Conservation (phyloP, 2,329 filamentous ascomycete species). For the Microdochium trichocladiopsis region DNA sequence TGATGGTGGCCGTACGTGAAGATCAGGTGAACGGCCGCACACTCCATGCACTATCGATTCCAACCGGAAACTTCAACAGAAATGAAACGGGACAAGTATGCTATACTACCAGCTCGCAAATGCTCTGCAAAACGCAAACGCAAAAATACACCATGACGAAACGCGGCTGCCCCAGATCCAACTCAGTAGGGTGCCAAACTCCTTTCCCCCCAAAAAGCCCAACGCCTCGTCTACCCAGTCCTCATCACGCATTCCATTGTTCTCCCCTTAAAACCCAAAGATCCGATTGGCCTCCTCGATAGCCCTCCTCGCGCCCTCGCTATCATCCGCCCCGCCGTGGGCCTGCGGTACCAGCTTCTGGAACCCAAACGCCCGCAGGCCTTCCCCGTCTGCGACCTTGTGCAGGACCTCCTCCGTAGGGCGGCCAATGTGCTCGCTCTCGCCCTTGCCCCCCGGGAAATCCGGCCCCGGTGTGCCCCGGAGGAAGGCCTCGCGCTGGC, state of each 20-base stretch:
- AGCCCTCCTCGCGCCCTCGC: constrained; percentile 25
- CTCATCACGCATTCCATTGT: too few species aligned
- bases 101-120: too few species aligned
- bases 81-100: too few species aligned
- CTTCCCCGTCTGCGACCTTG: constrained; percentile 20
- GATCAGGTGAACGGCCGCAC: too few species aligned
- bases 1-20: too few species aligned
- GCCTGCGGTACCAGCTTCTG: constrained; percentile 23
- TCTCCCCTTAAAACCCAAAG: constrained; percentile 29
- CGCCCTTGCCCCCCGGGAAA: constrained; percentile 66
- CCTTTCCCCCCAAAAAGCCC: not conserved
- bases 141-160: too few species aligned
- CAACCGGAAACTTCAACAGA: too few species aligned
- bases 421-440: constrained; percentile 44
- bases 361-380: constrained; percentile 37
- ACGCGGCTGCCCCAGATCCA: too few species aligned
- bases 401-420: constrained; percentile 31
- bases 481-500: constrained; percentile 66
- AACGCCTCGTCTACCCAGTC: not conserved
- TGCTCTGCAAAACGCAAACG: too few species aligned
- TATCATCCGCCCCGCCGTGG: constrained; percentile 12
- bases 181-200: too few species aligned
- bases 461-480: constrained; percentile 61
- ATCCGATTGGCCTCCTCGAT: constrained; percentile 34
- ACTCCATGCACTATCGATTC: too few species aligned